phyloP scores from a whole-genome alignment of 228 moss, liverwort and hornwort genomes.

The Sphagnum fallax region DNA sequence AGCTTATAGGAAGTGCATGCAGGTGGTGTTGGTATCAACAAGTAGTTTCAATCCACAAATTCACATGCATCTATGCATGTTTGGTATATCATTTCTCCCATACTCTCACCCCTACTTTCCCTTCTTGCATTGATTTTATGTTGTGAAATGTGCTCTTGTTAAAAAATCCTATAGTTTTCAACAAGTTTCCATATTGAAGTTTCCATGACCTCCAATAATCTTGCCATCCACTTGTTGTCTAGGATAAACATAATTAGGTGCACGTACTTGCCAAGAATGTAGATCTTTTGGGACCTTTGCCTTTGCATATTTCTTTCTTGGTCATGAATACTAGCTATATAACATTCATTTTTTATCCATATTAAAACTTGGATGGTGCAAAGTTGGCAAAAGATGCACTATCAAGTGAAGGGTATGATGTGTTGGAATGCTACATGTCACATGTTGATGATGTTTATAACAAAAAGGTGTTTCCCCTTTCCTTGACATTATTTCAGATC shows the following conservation, averaged over 20 bases:
- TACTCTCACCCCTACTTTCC: neutral
- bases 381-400: slow-evolving; percentile 90
- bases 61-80: slow-evolving; percentile 96
- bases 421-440: slow-evolving; percentile 89
- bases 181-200: neutral
- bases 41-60: slow-evolving; percentile 97
- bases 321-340: too few relatives aligned
- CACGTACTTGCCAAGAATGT: too few relatives aligned
- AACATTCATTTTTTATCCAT: too few relatives aligned
- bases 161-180: neutral
- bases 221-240: neutral
- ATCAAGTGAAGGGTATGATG: slow-evolving; percentile 74
- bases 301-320: too few relatives aligned
- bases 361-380: slow-evolving; percentile 10
- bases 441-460: slow-evolving; percentile 78
- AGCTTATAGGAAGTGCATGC: slow-evolving; percentile 55
- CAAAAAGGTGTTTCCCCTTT: slow-evolving; percentile 67
- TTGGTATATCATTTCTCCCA: slow-evolving; percentile 44
- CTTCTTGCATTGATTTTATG: neutral
- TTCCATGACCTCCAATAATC: neutral
- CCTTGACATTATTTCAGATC: too few relatives aligned
- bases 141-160: neutral
- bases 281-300: too few relatives aligned
- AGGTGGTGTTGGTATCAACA: slow-evolving; percentile 65
- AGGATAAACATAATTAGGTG: neutral